Conservation (phyloP, 352 stramenopile species). For the Peronospora belbahrii region DNA sequence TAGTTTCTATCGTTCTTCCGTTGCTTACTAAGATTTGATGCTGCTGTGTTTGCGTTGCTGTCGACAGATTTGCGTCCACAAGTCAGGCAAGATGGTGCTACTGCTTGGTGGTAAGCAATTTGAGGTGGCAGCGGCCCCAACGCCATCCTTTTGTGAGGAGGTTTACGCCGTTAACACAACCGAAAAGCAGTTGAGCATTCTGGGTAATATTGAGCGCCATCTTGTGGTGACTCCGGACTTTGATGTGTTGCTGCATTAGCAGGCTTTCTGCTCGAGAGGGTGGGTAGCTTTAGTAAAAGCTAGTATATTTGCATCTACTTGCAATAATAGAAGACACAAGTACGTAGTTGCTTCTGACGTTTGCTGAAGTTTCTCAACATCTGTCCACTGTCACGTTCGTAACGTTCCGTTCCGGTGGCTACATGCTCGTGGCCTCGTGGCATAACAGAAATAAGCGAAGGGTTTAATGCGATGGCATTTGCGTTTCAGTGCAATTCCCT, state of each 20-base stretch:
- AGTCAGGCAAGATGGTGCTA: conserved; percentile 79
- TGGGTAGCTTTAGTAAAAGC: neutral
- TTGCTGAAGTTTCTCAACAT: neutral
- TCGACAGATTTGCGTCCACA: conserved; percentile 66
- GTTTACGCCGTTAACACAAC: conserved; percentile 69
- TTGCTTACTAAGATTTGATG: neutral
- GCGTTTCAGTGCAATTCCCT: neutral
- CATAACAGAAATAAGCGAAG: too few species aligned
- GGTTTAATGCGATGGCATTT: too few species aligned
- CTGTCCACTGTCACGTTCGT: conserved; percentile 4
- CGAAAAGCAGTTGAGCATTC: conserved; percentile 69
- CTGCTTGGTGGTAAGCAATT: conserved; percentile 85
- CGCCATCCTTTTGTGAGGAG: conserved; percentile 76
- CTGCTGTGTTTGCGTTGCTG: neutral
- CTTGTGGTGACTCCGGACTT: conserved; percentile 84
- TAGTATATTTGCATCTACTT: conserved; percentile 5
- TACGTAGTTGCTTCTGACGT: neutral
- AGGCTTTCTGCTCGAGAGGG: neutral
- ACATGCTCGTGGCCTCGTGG: too few species aligned
- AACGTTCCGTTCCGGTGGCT: conserved; percentile 14
- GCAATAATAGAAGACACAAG: conserved; percentile 12
- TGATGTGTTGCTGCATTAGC: conserved; percentile 65
- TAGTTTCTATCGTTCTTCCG: neutral
- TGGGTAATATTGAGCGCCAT: conserved; percentile 67
- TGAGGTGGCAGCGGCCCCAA: conserved; percentile 69